Percentiles rank a stretch among this genome's conserved stretches.
phyloP scores from a whole-genome alignment of 129 eudicot genomes.

The Lonicera japonica region DNA sequence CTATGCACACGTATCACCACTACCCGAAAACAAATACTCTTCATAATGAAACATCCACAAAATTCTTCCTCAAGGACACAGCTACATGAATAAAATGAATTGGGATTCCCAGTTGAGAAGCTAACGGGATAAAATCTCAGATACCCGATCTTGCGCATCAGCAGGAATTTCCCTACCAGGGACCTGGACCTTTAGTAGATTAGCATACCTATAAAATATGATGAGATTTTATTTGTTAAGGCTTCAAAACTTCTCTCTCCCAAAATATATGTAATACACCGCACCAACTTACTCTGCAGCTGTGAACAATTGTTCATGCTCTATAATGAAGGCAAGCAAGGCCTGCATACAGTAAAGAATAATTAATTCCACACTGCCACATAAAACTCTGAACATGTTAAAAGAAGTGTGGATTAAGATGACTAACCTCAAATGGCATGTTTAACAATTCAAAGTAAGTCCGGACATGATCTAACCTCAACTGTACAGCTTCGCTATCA shows the following conservation, averaged over 20 bases:
- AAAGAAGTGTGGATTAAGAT: neutral
- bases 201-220: conserved; percentile 47
- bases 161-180: conserved; percentile 97
- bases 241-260: neutral
- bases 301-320: conserved; percentile 69
- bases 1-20: conserved; percentile 18
- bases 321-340: conserved; percentile 79
- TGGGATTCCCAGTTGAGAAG: neutral
- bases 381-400: neutral
- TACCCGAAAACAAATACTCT: conserved; percentile 15
- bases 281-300: conserved; percentile 59
- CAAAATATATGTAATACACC: neutral
- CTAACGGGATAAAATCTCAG: conserved; percentile 50
- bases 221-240: neutral
- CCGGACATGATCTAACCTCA: conserved; percentile 75
- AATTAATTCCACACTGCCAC: neutral
- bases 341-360: conserved; percentile 52
- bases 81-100: neutral
- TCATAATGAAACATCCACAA: neutral
- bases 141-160: conserved; percentile 70
- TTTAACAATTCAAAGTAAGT: conserved; percentile 87
- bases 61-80: neutral
- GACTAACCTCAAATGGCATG: conserved; percentile 93
- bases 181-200: conserved; percentile 72
- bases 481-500: conserved; percentile 78